Conservation (phyloP, 1,284 basidiomycete species). For the Marasmius sp. region DNA sequence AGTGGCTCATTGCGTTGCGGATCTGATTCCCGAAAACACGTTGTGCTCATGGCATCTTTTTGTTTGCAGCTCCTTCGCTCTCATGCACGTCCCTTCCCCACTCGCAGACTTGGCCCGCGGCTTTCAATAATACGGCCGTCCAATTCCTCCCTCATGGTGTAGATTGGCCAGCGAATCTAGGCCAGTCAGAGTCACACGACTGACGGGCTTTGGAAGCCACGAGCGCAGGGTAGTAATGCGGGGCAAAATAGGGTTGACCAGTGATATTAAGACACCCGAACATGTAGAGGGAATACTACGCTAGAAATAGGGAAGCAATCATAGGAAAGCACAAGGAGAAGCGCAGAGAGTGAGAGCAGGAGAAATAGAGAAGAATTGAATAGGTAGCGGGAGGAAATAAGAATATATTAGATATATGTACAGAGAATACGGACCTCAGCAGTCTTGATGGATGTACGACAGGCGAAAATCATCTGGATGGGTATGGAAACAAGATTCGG, state of each 20-base stretch:
- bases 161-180: background rate
- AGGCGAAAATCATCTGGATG: slow-evolving; percentile 48
- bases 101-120: slow-evolving; percentile 50
- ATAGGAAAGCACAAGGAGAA: slow-evolving; percentile 12
- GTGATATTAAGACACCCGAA: background rate
- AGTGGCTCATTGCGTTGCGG: slow-evolving; percentile 10
- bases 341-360: slow-evolving; percentile 4
- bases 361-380: slow-evolving; percentile 9
- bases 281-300: slow-evolving; percentile 28
- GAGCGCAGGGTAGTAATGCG: background rate
- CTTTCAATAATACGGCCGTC: slow-evolving; percentile 68
- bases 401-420: slow-evolving; percentile 11
- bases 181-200: no score
- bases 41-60: slow-evolving; percentile 1
- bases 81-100: slow-evolving; percentile 45
- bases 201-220: no score
- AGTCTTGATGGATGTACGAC: slow-evolving; percentile 54
- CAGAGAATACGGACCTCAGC: slow-evolving; percentile 38
- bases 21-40: background rate
- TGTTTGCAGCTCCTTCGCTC: slow-evolving; percentile 43
- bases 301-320: slow-evolving; percentile 18
- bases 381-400: slow-evolving; percentile 2
- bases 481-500: slow-evolving; percentile 58
- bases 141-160: slow-evolving; percentile 37
- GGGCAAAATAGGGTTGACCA: background rate